Base-by-base conservation (phyloP, 106 monocot genomes). In the Dendrobium officinale region DNA sequence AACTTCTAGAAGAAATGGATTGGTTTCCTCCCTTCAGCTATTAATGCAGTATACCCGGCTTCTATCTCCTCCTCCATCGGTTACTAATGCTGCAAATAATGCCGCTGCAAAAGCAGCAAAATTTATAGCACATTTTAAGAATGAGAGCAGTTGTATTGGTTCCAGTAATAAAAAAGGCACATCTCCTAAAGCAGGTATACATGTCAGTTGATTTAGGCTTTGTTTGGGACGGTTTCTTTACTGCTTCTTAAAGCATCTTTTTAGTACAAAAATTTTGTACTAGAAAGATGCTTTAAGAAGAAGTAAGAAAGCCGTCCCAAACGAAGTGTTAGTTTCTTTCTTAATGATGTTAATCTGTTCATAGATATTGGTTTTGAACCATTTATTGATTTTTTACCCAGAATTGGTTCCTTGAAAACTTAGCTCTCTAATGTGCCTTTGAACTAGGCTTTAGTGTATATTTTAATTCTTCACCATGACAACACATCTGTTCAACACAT, bases 31-130 rank as follows among this genome's bases (percentile, higher is more conserved):
- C 29, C 90, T 97, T 82, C 92, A 94, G 84, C 59, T 83, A 83
- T 85, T 97, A 66, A 79, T 80, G 54, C 97, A 92, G 81, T 94
- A 88, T 85, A 82, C 85, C 61, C 86, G 82, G 9, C 94, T 97
- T 45, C 78, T 94, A 64, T 83, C 81, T 67, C 94, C 97, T 82
- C 97, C 97, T 75, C 83, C 86, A 67, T 85, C 88, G 55, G 85
- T 88, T 54, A 80, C 84, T 20, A 79, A n/a, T 81, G 90, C 91
- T 72, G 94, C 97, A 72, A 97, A 92, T 82, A 82, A 51, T 80
- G 92, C 97, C 79, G 97, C 97, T 82, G 41, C 87, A 84, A 97
- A 92, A 86, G 94, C 97, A 68, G 97, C 92, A 78, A 67, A 80
- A 51, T 92, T 89, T 51, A 56, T 92, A 67, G 87, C 84, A 70